phyloP scores from a whole-genome alignment of 495 filamentous ascomycete genomes.

The Hypoxylon trugodes region DNA sequence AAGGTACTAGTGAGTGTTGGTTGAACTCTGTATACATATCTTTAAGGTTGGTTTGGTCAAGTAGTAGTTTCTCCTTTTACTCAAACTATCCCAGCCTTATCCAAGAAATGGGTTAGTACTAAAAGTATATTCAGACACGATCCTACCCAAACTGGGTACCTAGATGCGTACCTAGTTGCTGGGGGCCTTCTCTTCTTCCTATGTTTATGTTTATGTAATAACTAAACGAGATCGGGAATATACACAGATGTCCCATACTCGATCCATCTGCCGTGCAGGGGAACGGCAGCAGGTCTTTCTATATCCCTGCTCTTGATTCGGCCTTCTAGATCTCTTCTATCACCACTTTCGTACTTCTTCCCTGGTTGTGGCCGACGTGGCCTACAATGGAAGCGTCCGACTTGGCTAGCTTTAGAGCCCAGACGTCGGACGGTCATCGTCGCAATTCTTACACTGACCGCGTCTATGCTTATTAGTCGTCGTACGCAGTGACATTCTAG shows the following conservation, averaged over 20 bases:
- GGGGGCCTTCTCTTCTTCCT: background rate
- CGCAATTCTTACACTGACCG: constrained; percentile 16
- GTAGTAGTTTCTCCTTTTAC: constrained; percentile 3
- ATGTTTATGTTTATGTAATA: constrained; percentile 1
- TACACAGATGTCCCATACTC: background rate
- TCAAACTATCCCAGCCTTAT: constrained; percentile 4
- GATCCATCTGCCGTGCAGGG: constrained; percentile 32
- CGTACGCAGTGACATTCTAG: constrained; percentile 19
- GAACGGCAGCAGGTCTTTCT: constrained; percentile 7
- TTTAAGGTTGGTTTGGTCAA: background rate
- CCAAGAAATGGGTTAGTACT: background rate
- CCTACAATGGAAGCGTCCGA: constrained; percentile 15
- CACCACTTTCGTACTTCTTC: constrained; percentile 12
- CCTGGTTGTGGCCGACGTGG: constrained; percentile 2
- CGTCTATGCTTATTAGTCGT: constrained; percentile 19
- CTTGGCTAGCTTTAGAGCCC: constrained; percentile 6
- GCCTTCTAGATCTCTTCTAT: constrained; percentile 26
- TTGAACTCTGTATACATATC: background rate
- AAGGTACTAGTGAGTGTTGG: constrained; percentile 8
- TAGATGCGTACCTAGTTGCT: background rate
- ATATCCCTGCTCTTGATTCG: constrained; percentile 19
- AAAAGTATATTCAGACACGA: background rate
- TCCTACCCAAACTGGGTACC: background rate
- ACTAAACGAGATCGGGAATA: constrained; percentile 9
- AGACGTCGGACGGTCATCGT: constrained; percentile 11